phyloP scores from a whole-genome alignment of 805 yeast species.

The Starmerella vitae region DNA sequence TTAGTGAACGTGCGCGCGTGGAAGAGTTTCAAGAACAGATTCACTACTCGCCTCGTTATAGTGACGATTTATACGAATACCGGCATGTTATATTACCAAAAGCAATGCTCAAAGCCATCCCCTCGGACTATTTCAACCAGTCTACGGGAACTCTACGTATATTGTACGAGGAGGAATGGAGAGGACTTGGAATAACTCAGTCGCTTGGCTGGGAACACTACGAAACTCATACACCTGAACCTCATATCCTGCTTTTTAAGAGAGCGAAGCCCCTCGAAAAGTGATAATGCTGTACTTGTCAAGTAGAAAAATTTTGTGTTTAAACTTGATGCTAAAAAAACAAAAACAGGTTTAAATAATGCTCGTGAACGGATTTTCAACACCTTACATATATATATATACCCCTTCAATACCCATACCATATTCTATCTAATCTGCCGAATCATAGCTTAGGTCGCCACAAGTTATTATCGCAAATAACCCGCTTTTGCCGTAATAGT shows the following conservation, averaged over 20 bases:
- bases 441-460: background rate
- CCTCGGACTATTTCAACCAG: slow-evolving; percentile 82
- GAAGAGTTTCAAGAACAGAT: slow-evolving; percentile 86
- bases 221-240: slow-evolving; percentile 97
- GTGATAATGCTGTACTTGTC: too few species aligned
- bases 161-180: slow-evolving; percentile 91
- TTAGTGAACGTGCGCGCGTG: slow-evolving; percentile 70
- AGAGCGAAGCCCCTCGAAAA: slow-evolving; percentile 18
- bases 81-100: slow-evolving; percentile 96
- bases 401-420: background rate
- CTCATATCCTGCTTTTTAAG: slow-evolving; percentile 83
- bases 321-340: too few species aligned
- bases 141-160: slow-evolving; percentile 91
- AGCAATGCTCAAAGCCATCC: slow-evolving; percentile 85
- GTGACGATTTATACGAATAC: slow-evolving; percentile 85
- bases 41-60: slow-evolving; percentile 80
- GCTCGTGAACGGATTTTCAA: too few species aligned
- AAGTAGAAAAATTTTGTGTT: too few species aligned
- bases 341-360: too few species aligned
- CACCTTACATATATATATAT: too few species aligned
- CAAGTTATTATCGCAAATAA: background rate
- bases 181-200: slow-evolving; percentile 95
- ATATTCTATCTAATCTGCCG: background rate
- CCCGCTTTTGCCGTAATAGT: slow-evolving; percentile 11
- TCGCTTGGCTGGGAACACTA: slow-evolving; percentile 96